Evolutionary conservation across 2,329 filamentous ascomycete genomes (phyloP).

Genomic region (Saccharata proteae): DNA sequence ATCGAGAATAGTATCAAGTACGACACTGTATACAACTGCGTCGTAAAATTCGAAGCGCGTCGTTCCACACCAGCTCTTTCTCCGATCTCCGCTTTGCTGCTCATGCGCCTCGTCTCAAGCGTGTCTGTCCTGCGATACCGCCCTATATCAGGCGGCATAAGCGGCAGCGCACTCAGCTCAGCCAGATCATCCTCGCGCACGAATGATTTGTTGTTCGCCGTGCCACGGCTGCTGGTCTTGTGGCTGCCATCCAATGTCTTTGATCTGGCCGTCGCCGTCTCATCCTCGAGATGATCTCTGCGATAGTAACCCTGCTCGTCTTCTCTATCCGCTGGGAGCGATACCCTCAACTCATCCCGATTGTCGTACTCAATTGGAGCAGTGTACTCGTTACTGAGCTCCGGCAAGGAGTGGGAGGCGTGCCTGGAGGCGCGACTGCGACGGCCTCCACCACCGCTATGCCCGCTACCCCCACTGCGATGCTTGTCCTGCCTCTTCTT

Average conservation of each 20-base stretch:
- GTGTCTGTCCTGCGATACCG: not conserved
- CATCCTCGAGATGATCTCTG: conserved; percentile 1
- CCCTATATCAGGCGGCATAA: conserved; percentile 4
- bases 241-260: too few species aligned
- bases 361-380: conserved; percentile 13
- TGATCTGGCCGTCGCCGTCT: not conserved
- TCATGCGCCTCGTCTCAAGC: not conserved
- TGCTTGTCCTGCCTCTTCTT: not conserved
- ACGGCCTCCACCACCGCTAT: too few species aligned
- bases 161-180: conserved; percentile 7
- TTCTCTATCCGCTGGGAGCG: conserved; percentile 18
- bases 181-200: not conserved
- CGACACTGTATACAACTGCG: conserved; percentile 52
- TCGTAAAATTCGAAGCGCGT: conserved; percentile 19
- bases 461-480: too few species aligned
- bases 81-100: too few species aligned
- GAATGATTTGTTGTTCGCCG: conserved; percentile 1
- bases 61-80: not conserved
- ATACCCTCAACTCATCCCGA: conserved; percentile 7
- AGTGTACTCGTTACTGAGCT: conserved; percentile 11
- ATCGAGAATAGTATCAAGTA: conserved; percentile 80
- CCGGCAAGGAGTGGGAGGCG: too few species aligned
- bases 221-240: too few species aligned
- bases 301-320: conserved; percentile 17
- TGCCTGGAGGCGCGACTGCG: too few species aligned